Evolutionary conservation across 768 basidiomycete species (phyloP), one percentile per base, ranked within the genome.

Genomic region (Kwoniella europaea): DNA sequence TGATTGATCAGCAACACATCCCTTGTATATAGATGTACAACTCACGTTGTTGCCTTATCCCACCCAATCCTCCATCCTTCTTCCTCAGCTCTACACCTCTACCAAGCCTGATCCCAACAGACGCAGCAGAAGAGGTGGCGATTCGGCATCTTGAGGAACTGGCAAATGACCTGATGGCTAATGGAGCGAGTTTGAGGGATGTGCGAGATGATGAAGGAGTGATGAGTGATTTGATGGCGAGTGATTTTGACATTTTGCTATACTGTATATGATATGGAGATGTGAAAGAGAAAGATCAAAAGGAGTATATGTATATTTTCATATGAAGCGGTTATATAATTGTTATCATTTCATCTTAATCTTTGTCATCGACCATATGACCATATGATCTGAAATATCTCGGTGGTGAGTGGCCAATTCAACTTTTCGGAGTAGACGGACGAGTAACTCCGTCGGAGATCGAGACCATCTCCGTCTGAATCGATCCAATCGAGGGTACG

Each of bases 1-100:
- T 10, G 52, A 29, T 35, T 24, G 22, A 20, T 65, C 53, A 54
- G 65, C 54, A n/a, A 12, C 7, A 10, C 46, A 22, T 2, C 27
- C 3, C 18, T 15, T 15, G 43, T 10, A 60, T 22, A 16, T 18
- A 24, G n/a, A 55, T 69, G 1, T 3, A 27, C 41, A 16, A 64
- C 71, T 68, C 60, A 72, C 71, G 66, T 59, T 72, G 71, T 41
- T 72, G 71, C 41, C 50, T 54, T 9, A 44, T 10, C 7, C 54
- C 56, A 22, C 44, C 15, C 16, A 41, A 10, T 2, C 10, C 46
- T n/a, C 24, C n/a, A 43, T 20, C 44, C 46, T 50, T 63, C 22
- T 42, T 66, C 35, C 65, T 66, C 18, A 68, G 18, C 16, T 59
- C 55, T 9, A 24, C 50, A 13, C 63, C 64, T 44, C 66, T 67